Percentiles rank a stretch among this genome's conserved stretches.
These are phyloP conservation scores for Sarocladiaceae sp. DNA, from an alignment of 2,329 filamentous ascomycete species.

Conservation along the genomic window DNA sequence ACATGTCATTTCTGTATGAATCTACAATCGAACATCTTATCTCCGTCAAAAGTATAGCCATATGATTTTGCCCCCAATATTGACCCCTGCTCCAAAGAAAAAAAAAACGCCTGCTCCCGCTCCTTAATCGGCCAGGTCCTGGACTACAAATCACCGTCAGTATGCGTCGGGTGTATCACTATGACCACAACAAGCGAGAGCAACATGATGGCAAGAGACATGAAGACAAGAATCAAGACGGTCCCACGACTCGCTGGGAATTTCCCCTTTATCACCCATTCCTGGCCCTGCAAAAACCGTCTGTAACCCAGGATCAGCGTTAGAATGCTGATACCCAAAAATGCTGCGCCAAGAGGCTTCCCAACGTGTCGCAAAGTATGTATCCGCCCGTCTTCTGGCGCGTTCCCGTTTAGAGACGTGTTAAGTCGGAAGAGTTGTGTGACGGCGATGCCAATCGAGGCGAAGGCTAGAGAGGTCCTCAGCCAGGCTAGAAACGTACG, in stretches of 20 bases:
- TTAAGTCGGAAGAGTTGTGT: conserved; percentile 83
- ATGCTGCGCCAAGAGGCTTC: conserved; percentile 69
- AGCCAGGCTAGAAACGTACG: conserved; percentile 83
- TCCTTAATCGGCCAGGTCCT: no score
- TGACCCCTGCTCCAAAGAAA: no score
- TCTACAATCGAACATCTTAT: no score
- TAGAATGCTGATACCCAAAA: conserved; percentile 68
- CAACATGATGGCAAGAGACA: conserved; percentile 59
- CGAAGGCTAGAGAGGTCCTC: conserved; percentile 73
- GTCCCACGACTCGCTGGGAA: conserved; percentile 74
- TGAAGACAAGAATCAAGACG: conserved; percentile 60
- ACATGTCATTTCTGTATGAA: no score
- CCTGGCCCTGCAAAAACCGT: conserved; percentile 70
- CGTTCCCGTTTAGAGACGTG: conserved; percentile 46
- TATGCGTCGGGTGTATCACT: conserved; percentile 38
- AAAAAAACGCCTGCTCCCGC: background rate
- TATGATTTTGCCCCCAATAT: no score
- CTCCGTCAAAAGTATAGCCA: no score
- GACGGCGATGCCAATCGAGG: conserved; percentile 74
- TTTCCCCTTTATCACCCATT: conserved; percentile 74
- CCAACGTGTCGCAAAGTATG: conserved; percentile 56
- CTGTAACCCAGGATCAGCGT: conserved; percentile 72
- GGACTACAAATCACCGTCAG: background rate
- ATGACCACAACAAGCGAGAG: conserved; percentile 54
- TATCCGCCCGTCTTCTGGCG: conserved; percentile 20